phyloP scores from a whole-genome alignment of 805 yeast species.

The Clavispora carvajalis region DNA sequence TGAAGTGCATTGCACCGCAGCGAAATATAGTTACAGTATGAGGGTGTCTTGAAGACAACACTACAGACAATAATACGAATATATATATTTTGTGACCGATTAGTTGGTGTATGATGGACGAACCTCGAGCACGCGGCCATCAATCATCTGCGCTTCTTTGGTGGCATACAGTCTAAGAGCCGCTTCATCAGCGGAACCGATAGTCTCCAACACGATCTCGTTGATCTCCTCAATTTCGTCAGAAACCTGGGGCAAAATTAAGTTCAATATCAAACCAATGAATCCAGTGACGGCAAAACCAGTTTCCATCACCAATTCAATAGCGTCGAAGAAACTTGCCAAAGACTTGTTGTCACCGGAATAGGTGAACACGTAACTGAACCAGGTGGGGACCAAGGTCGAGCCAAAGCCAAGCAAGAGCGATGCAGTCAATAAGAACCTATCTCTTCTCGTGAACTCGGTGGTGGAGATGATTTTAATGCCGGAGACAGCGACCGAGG shows the following conservation, averaged over 20 bases:
- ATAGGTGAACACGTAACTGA: constrained; percentile 12
- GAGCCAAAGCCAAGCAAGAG: constrained; percentile 15
- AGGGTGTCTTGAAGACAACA: no score
- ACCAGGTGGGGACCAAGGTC: constrained; percentile 15
- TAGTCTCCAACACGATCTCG: constrained; percentile 16
- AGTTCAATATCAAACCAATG: constrained; percentile 14
- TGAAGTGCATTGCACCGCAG: no score
- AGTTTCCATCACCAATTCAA: constrained; percentile 15
- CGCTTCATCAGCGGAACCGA: constrained; percentile 15
- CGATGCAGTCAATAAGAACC: constrained; percentile 15
- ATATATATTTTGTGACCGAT: neutral
- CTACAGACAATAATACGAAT: neutral
- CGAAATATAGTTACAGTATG: no score
- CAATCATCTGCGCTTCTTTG: constrained; percentile 9
- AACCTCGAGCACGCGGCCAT: neutral
- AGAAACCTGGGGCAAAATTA: constrained; percentile 13
- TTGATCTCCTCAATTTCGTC: constrained; percentile 17
- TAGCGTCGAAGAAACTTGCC: constrained; percentile 14
- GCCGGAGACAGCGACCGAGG: constrained; percentile 16
- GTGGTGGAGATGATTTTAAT: constrained; percentile 17
- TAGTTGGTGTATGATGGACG: neutral
- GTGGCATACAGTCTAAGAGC: constrained; percentile 11
- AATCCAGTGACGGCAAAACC: constrained; percentile 16
- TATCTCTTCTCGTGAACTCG: constrained; percentile 18
- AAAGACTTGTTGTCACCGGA: constrained; percentile 11